Conservation (phyloP, 371 early-diverging fungal genomes). For the Mucor mucedo region DNA sequence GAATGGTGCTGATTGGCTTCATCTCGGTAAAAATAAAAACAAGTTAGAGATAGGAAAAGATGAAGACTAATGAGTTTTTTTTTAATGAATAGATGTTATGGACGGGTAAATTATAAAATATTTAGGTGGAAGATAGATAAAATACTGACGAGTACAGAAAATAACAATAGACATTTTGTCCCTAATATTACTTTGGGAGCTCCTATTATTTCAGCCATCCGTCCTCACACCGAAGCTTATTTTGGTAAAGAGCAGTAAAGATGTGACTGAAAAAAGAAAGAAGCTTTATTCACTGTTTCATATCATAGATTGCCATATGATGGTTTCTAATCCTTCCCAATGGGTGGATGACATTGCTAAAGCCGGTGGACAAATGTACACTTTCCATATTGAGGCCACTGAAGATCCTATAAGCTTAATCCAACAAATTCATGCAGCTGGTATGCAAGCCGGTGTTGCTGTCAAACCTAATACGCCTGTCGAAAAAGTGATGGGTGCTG, state of each 20-base stretch:
- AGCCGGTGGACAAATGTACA: conserved; percentile 91
- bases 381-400: conserved; percentile 95
- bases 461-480: conserved; percentile 93
- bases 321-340: conserved; percentile 93
- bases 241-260: conserved; percentile 61
- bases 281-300: too few species aligned
- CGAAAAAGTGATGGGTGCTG: conserved; percentile 67
- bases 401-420: conserved; percentile 78
- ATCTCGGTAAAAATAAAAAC: conserved; percentile 72
- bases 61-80: background rate
- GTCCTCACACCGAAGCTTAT: conserved; percentile 89
- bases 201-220: conserved; percentile 87
- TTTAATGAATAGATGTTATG: conserved; percentile 69
- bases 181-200: conserved; percentile 97
- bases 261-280: background rate
- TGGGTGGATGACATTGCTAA: conserved; percentile 95
- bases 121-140: background rate
- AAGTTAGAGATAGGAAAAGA: background rate
- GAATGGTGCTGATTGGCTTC: conserved; percentile 94
- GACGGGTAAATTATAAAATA: conserved; percentile 66
- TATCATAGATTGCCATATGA: conserved; percentile 91
- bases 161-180: conserved; percentile 86
- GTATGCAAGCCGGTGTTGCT: conserved; percentile 95
- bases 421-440: conserved; percentile 76
- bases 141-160: background rate